Evolutionary conservation across 371 early-diverging fungal genomes (phyloP).

Genomic region (Sanchytrium tribonematis): DNA sequence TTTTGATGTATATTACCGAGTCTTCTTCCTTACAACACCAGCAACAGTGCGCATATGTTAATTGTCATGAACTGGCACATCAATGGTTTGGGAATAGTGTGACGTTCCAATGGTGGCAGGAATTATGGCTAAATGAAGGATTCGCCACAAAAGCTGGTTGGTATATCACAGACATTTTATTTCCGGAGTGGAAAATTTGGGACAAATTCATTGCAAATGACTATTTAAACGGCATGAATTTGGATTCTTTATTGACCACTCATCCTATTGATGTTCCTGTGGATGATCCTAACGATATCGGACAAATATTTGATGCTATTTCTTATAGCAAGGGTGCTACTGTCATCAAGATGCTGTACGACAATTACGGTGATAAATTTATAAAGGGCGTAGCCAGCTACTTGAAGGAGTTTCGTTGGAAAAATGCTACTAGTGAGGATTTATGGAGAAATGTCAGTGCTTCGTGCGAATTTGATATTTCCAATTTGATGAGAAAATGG

Average conservation of each 20-base stretch:
- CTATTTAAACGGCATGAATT: constrained; percentile 31
- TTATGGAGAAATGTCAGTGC: constrained; percentile 49
- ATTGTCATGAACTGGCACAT: constrained; percentile 80
- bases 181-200: constrained; percentile 22
- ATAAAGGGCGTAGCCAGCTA: constrained; percentile 48
- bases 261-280: constrained; percentile 77
- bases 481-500: constrained; percentile 57
- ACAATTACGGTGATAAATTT: constrained; percentile 44
- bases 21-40: constrained; percentile 29
- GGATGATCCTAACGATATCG: constrained; percentile 38
- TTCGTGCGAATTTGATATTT: constrained; percentile 37
- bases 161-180: constrained; percentile 42
- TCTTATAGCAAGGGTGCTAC: constrained; percentile 75
- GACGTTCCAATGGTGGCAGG: constrained; percentile 71
- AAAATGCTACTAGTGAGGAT: constrained; percentile 54
- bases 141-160: constrained; percentile 80
- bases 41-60: constrained; percentile 47
- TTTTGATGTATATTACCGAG: constrained; percentile 36
- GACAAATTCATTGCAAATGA: constrained; percentile 33
- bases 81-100: constrained; percentile 83
- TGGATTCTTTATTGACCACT: constrained; percentile 52
- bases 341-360: constrained; percentile 65
- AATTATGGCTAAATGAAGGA: constrained; percentile 89
- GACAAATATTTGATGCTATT: constrained; percentile 43
- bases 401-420: constrained; percentile 40